These are phyloP conservation scores for Zymoseptoria crescenta DNA, from an alignment of 2,329 filamentous ascomycete species.

Conservation along the genomic window DNA sequence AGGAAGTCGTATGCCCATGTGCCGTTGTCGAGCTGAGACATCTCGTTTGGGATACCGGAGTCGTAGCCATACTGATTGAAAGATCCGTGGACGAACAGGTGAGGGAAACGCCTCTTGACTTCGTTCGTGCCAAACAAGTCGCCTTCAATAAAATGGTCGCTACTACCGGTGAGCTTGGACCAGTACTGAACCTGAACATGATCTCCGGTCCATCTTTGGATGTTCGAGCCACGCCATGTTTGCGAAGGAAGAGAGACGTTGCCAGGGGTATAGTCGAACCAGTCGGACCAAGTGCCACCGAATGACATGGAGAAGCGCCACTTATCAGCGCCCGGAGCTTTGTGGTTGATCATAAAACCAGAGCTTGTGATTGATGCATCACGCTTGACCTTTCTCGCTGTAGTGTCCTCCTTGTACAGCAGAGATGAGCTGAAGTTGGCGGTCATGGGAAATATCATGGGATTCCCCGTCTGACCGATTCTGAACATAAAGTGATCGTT, in stretches of 20 bases:
- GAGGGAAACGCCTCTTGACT: slow-evolving; percentile 47
- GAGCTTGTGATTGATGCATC: slow-evolving; percentile 30
- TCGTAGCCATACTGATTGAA: slow-evolving; percentile 61
- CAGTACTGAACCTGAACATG: slow-evolving; percentile 59
- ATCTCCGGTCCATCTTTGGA: slow-evolving; percentile 53
- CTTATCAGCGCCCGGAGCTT: slow-evolving; percentile 53
- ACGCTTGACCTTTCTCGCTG: slow-evolving; percentile 19
- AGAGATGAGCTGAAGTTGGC: slow-evolving; percentile 53
- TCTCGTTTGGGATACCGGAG: slow-evolving; percentile 47
- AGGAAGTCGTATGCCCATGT: slow-evolving; percentile 54
- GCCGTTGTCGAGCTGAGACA: slow-evolving; percentile 42
- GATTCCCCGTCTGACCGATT: slow-evolving; percentile 50
- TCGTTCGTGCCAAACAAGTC: slow-evolving; percentile 41
- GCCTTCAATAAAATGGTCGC: slow-evolving; percentile 52
- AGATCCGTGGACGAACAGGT: slow-evolving; percentile 54
- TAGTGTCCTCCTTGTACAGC: slow-evolving; percentile 35
- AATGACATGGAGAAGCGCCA: slow-evolving; percentile 58
- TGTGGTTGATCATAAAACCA: slow-evolving; percentile 47
- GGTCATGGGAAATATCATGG: slow-evolving; percentile 48
- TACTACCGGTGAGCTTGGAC: slow-evolving; percentile 51
- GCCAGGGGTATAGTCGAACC: slow-evolving; percentile 48
- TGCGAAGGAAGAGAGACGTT: slow-evolving; percentile 43
- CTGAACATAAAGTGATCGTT: slow-evolving; percentile 57
- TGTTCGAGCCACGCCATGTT: slow-evolving; percentile 48
- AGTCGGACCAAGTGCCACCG: slow-evolving; percentile 52